Percentiles rank a stretch among this genome's conserved stretches.
These are phyloP conservation scores for Volvariella surrecta DNA, from an alignment of 1,284 basidiomycete genomes.

Conservation along the genomic window DNA sequence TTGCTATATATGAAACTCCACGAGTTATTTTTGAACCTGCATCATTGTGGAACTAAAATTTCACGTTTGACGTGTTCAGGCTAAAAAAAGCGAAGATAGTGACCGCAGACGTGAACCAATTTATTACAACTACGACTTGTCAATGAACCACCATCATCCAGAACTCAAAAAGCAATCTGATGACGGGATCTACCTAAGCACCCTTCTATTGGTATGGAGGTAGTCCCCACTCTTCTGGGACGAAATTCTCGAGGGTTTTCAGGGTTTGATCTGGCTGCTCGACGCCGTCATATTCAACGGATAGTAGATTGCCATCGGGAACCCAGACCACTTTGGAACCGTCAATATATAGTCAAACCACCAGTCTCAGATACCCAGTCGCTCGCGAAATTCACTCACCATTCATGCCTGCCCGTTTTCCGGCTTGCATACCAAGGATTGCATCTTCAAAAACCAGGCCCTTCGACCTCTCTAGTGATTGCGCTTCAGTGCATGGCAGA, in stretches of 20 bases:
- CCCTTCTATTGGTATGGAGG: constrained; percentile 66
- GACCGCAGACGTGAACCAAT: too few relatives aligned
- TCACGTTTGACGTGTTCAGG: too few relatives aligned
- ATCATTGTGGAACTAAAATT: too few relatives aligned
- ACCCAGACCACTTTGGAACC: constrained; percentile 62
- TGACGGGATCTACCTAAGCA: too few relatives aligned
- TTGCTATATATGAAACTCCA: too few relatives aligned
- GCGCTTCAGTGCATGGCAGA: constrained; percentile 25
- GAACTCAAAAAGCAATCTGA: too few relatives aligned
- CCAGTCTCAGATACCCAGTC: constrained; percentile 1
- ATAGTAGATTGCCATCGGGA: constrained; percentile 59
- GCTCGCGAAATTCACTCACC: constrained; percentile 49
- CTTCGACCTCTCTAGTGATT: constrained; percentile 39
- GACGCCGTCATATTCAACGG: constrained; percentile 32
- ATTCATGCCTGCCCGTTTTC: constrained; percentile 71
- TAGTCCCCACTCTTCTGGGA: constrained; percentile 69
- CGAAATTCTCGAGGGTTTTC: constrained; percentile 55
- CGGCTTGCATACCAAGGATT: constrained; percentile 64
- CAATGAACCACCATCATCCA: too few relatives aligned
- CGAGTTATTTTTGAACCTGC: too few relatives aligned
- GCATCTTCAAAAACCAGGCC: constrained; percentile 76
- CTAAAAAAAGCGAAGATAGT: too few relatives aligned
- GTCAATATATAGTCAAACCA: not conserved
- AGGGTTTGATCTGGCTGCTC: constrained; percentile 48
- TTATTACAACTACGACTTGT: too few relatives aligned